Conservation (phyloP, 2,329 filamentous ascomycete genomes). For the Cadophora sp. region DNA sequence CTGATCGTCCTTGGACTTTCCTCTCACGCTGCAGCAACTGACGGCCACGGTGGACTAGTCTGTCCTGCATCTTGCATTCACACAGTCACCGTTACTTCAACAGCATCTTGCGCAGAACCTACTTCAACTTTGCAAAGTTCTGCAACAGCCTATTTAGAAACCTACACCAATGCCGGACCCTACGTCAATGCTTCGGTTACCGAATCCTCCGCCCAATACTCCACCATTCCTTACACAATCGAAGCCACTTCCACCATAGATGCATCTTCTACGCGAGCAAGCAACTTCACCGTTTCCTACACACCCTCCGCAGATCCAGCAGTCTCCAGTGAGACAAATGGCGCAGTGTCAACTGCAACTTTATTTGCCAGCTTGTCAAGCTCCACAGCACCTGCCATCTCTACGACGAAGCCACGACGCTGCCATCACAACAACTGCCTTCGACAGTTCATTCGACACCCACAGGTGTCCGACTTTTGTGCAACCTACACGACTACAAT, state of each 20-base stretch:
- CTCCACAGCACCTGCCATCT: neutral
- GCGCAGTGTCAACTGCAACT: neutral
- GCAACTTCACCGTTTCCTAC: neutral
- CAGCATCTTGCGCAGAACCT: neutral
- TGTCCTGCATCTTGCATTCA: neutral
- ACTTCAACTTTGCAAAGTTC: neutral
- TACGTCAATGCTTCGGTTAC: neutral
- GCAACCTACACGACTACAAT: constrained; percentile 31
- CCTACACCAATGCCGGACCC: neutral
- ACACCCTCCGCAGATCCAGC: neutral
- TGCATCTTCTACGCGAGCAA: neutral
- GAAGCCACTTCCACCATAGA: neutral
- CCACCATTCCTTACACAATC: neutral
- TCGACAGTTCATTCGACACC: constrained; percentile 29
- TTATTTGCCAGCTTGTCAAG: neutral
- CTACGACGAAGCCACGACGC: neutral
- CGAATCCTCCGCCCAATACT: neutral
- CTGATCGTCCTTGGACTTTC: neutral
- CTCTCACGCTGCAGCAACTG: neutral
- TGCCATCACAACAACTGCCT: constrained; percentile 34
- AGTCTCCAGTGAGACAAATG: neutral
- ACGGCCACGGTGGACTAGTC: neutral
- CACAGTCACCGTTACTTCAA: neutral
- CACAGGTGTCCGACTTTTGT: constrained; percentile 30
- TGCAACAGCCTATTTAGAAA: neutral